Percentiles rank a stretch among this genome's conserved stretches.
phyloP scores from a whole-genome alignment of 768 basidiomycete species.

The Lactarius tabidus region DNA sequence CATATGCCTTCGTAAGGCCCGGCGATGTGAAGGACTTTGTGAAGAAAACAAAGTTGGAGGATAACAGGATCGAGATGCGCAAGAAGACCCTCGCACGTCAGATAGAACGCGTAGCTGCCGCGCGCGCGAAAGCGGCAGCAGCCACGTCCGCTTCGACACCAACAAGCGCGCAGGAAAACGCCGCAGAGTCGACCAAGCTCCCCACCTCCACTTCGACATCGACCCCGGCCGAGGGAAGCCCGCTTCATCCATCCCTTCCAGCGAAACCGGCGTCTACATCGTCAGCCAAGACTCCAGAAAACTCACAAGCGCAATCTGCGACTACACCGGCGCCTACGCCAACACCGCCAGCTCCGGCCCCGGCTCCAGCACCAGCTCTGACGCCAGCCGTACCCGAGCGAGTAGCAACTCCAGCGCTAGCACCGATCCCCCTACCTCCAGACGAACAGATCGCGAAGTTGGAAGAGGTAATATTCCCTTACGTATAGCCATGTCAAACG shows the following conservation, averaged over 20 bases:
- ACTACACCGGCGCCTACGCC: conserved; percentile 6
- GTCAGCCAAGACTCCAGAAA: conserved; percentile 28
- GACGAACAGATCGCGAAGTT: conserved; percentile 53
- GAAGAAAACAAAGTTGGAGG: conserved; percentile 64
- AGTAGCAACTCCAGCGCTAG: conserved; percentile 30
- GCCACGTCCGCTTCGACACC: conserved; percentile 26
- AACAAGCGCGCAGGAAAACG: conserved; percentile 25
- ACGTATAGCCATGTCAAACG: background rate
- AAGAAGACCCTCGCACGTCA: conserved; percentile 39
- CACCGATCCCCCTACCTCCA: conserved; percentile 32
- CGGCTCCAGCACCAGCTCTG: conserved; percentile 8
- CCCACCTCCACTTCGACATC: conserved; percentile 27
- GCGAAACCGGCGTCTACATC: conserved; percentile 56
- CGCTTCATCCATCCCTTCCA: conserved; percentile 36
- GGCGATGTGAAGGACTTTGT: conserved; percentile 74
- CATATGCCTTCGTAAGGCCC: conserved; percentile 40
- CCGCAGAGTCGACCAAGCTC: conserved; percentile 2
- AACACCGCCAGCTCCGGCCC: background rate
- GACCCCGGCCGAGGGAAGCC: conserved; percentile 26
- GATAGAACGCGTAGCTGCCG: conserved; percentile 37
- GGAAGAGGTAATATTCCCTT: conserved; percentile 51
- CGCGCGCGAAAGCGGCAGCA: conserved; percentile 42
- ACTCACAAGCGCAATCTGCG: conserved; percentile 33
- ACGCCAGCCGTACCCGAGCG: conserved; percentile 21
- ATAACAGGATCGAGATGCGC: conserved; percentile 53